Conservation (phyloP, 2,329 filamentous ascomycete species). For the Cryphonectria radicalis region DNA sequence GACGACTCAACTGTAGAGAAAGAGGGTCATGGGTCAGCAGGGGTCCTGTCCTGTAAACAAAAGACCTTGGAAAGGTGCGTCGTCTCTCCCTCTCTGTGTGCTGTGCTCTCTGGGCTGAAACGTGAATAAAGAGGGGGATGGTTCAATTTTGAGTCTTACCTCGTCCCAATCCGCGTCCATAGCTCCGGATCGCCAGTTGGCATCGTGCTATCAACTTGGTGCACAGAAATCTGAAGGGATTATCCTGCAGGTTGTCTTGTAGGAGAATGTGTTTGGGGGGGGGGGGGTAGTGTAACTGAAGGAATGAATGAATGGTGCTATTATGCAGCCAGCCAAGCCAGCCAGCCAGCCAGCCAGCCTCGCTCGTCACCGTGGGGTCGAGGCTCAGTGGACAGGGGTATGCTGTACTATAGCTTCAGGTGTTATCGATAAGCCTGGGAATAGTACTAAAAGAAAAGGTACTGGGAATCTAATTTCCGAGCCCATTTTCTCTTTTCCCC, state of each 20-base stretch:
- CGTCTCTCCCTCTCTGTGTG: background rate
- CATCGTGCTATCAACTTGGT: conserved; percentile 23
- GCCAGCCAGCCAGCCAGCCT: conserved; percentile 1
- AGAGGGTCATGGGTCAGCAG: conserved; percentile 25
- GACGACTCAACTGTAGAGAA: conserved; percentile 72
- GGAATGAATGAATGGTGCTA: background rate
- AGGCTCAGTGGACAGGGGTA: conserved; percentile 6
- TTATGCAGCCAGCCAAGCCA: background rate
- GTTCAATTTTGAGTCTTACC: conserved; percentile 47
- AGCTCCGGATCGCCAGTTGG: conserved; percentile 31
- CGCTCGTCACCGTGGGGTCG: conserved; percentile 22
- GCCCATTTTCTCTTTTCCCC: background rate
- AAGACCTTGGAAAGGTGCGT: background rate
- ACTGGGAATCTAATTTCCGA: background rate
- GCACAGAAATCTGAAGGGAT: conserved; percentile 3
- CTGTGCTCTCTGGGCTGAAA: background rate
- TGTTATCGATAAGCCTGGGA: conserved; percentile 20
- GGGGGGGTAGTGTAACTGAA: background rate
- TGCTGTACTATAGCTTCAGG: background rate
- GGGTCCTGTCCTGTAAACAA: background rate
- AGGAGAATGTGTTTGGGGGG: background rate
- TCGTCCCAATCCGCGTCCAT: conserved; percentile 74
- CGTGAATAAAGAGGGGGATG: conserved; percentile 7
- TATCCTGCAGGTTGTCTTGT: background rate
- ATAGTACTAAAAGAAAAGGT: background rate